Base-by-base conservation (phyloP, 352 stramenopile species). In the Phytopythium kandeliae region DNA sequence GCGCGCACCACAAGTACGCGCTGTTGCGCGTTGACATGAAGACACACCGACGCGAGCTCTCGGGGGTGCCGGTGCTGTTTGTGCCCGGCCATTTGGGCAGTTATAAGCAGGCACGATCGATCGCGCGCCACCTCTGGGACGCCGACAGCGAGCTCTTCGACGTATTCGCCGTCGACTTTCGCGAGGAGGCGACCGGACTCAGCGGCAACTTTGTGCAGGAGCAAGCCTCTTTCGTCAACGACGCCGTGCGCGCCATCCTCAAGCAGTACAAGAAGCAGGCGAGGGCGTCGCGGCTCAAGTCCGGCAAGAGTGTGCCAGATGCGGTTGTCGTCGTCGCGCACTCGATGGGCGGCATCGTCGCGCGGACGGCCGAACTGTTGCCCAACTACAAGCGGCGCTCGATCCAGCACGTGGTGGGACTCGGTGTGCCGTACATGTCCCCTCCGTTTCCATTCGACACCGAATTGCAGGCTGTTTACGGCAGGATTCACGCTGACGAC, bases 291-390 rank as follows among this genome's bases (percentile, higher is more conserved):
- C 50, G 42, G 35, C 55, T 25, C 38, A 66, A 66, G 25, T 47
- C 17, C 2, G 24, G 41, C 36, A 36, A 51, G 21, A 43, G 55
- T 38, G 36, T 60, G 9, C 79, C 79, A 15, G 58, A 77, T 12
- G 85, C 74, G 28, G 73, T 96, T 34, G 51, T 94, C 28, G 67
- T 96, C 51, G 69, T 94, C 9, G 85, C 78, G 0, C 84, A 96
- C 44, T 94, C 83, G 11, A 96, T 94, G 85, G 85, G 85, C 22
- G 85, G 78, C 45, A 63, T 94, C 15, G 84, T 90, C 34, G 71
- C 69, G 26, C 77, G 78, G 0, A 63, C 72, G 11, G 85, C 85
- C 0, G 61, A 87, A 42, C 58, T 71, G 38, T 57, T 96, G 51
- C 75, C 75, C 26, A 92, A 87, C 67, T 80, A 91, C 65, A 78